These are phyloP conservation scores for Blastobotrys indianensis DNA, from an alignment of 1,139 yeast species.

Conservation along the genomic window DNA sequence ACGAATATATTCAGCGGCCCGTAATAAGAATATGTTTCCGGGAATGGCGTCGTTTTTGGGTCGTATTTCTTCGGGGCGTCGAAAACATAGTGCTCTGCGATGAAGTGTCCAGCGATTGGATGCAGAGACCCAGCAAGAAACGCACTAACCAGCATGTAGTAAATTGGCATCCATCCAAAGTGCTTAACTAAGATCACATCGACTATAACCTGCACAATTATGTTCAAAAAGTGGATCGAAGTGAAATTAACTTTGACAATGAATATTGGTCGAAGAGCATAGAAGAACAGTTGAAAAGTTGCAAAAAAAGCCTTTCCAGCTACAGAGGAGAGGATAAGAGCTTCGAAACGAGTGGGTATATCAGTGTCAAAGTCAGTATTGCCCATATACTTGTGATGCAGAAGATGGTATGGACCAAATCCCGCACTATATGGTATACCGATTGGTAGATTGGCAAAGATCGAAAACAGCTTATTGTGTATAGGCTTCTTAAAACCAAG, in stretches of 20 bases:
- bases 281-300: slow-evolving; percentile 80
- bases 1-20: slow-evolving; percentile 71
- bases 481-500: slow-evolving; percentile 76
- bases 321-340: slow-evolving; percentile 62
- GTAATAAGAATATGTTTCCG: slow-evolving; percentile 87
- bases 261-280: slow-evolving; percentile 86
- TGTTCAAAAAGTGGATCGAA: slow-evolving; percentile 63
- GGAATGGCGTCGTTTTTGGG: slow-evolving; percentile 35
- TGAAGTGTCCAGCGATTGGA: slow-evolving; percentile 93
- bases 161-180: slow-evolving; percentile 62
- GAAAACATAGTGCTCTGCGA: slow-evolving; percentile 86
- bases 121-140: slow-evolving; percentile 88
- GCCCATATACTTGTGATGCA: slow-evolving; percentile 90
- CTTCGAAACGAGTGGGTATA: slow-evolving; percentile 75
- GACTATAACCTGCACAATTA: slow-evolving; percentile 51
- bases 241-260: slow-evolving; percentile 72
- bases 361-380: slow-evolving; percentile 82
- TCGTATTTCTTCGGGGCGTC: slow-evolving; percentile 45
- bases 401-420: slow-evolving; percentile 84
- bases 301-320: slow-evolving; percentile 90
- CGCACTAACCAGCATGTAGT: slow-evolving; percentile 67
- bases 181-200: slow-evolving; percentile 51
- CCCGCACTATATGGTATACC: slow-evolving; percentile 90
- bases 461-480: slow-evolving; percentile 71
- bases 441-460: slow-evolving; percentile 74